Conservation (phyloP, 805 yeast species). For the Wilhelminamyces savonicus region DNA sequence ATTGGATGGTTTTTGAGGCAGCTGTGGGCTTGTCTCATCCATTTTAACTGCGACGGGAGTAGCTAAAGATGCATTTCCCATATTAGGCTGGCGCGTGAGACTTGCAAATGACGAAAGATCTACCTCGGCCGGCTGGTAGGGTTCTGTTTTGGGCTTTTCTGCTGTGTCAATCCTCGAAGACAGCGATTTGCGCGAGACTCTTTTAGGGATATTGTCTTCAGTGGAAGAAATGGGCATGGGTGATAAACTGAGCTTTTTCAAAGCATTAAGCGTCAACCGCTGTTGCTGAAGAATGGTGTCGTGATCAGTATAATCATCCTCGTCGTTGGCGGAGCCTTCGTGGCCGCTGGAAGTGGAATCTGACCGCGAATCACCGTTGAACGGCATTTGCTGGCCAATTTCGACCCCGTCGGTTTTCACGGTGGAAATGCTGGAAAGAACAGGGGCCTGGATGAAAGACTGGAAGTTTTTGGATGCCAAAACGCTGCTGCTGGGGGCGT, state of each 20-base stretch:
- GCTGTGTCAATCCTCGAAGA: conserved; percentile 1
- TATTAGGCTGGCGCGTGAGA: conserved; percentile 37
- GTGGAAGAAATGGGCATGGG: conserved; percentile 31
- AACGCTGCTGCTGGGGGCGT: conserved; percentile 7
- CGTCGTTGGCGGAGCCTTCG: conserved; percentile 1
- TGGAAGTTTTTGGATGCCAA: conserved; percentile 28
- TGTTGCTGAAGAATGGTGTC: conserved; percentile 37
- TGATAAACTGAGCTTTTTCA: conserved; percentile 35
- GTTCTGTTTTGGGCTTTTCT: conserved; percentile 10
- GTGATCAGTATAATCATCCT: conserved; percentile 24
- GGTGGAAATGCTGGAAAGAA: conserved; percentile 30
- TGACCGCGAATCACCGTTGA: conserved; percentile 14
- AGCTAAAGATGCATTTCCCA: no score
- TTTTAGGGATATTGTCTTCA: conserved; percentile 12
- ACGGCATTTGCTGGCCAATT: conserved; percentile 38
- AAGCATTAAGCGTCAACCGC: conserved; percentile 35
- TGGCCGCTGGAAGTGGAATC: background rate
- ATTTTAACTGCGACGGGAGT: no score
- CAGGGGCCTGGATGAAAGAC: conserved; percentile 42
- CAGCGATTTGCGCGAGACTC: conserved; percentile 1
- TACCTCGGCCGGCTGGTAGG: conserved; percentile 42
- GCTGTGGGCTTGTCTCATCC: no score
- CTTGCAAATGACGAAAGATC: conserved; percentile 39
- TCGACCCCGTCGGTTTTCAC: conserved; percentile 21
- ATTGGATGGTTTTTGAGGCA: no score